These are phyloP conservation scores for Clavariopsis aquatica DNA, from an alignment of 495 filamentous ascomycete species.

Conservation along the genomic window DNA sequence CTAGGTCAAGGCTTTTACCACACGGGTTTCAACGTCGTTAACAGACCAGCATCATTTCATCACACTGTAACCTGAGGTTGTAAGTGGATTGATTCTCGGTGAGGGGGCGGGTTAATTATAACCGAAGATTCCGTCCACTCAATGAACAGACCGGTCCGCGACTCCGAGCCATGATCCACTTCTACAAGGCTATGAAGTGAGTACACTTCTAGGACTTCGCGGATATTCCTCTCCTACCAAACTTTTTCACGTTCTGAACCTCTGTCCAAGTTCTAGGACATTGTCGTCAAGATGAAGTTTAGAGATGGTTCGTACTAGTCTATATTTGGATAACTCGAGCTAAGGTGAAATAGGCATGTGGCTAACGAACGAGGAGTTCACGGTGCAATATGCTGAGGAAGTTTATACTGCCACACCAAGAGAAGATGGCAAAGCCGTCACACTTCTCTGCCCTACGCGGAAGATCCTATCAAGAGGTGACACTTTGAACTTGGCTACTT, in stretches of 20 bases:
- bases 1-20: too few relatives aligned
- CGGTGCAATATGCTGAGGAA: conserved; percentile 38
- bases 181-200: background rate
- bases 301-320: conserved; percentile 35
- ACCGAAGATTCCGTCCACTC: conserved; percentile 23
- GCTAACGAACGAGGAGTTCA: conserved; percentile 30
- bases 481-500: conserved; percentile 37
- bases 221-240: background rate
- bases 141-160: conserved; percentile 4
- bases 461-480: conserved; percentile 40
- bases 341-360: conserved; percentile 35
- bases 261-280: background rate
- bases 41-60: background rate
- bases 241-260: background rate
- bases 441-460: conserved; percentile 33
- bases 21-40: background rate
- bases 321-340: background rate
- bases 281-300: conserved; percentile 33
- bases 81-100: background rate
- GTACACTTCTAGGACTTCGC: background rate
- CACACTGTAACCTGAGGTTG: background rate
- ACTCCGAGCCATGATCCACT: background rate
- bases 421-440: conserved; percentile 25
- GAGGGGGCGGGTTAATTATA: conserved; percentile 9
- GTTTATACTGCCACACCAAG: conserved; percentile 29